Evolutionary conservation across 371 early-diverging fungal genomes (phyloP).

Genomic region (Apophysomyces ossiformis): DNA sequence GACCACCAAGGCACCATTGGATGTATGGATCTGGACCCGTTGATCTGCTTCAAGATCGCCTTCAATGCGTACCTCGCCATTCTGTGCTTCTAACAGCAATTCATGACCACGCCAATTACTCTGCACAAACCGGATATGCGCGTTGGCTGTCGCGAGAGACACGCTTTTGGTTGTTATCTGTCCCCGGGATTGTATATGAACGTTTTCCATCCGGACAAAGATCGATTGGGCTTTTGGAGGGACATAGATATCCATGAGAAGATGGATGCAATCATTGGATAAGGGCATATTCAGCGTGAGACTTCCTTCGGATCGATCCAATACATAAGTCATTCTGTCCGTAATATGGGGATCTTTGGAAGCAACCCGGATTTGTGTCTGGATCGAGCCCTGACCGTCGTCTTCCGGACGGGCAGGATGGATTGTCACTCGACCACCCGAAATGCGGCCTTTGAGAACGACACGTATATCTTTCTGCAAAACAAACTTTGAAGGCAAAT

Average conservation of each 20-base stretch:
- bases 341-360: neutral
- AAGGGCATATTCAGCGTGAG: neutral
- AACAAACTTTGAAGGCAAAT: constrained; percentile 15
- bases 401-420: constrained; percentile 9
- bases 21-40: constrained; percentile 16
- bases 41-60: constrained; percentile 11
- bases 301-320: constrained; percentile 7
- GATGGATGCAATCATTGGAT: neutral
- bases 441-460: constrained; percentile 17
- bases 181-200: constrained; percentile 14
- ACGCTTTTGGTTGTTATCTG: constrained; percentile 14
- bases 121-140: constrained; percentile 3
- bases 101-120: constrained; percentile 11
- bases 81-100: constrained; percentile 16
- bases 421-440: constrained; percentile 18
- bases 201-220: constrained; percentile 12
- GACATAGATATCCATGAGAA: constrained; percentile 25
- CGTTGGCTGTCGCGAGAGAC: constrained; percentile 11
- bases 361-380: constrained; percentile 14
- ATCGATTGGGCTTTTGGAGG: constrained; percentile 20
- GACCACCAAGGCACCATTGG: constrained; percentile 19
- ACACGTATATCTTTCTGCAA: constrained; percentile 21
- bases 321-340: constrained; percentile 12
- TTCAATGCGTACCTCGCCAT: constrained; percentile 18
- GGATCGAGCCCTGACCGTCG: constrained; percentile 17